phyloP scores from a whole-genome alignment of 2,329 filamentous ascomycete genomes.

The Rugonectria rugulosa region DNA sequence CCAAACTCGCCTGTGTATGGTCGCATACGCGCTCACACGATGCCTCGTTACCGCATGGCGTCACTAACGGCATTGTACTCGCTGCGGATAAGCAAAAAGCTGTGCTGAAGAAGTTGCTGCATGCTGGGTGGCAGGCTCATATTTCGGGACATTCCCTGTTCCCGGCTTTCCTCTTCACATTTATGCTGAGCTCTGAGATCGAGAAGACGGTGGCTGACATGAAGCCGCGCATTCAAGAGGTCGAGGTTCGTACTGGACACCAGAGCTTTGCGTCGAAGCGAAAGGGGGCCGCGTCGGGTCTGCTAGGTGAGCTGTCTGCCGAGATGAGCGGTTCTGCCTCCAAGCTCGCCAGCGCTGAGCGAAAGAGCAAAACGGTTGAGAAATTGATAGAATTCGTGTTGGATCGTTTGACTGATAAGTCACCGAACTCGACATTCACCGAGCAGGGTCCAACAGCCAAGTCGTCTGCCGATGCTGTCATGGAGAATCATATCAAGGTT shows the following conservation, averaged over 20 bases:
- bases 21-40: conserved; percentile 36
- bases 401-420: conserved; percentile 17
- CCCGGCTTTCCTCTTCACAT: conserved; percentile 43
- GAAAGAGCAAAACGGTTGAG: conserved; percentile 46
- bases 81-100: conserved; percentile 36
- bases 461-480: conserved; percentile 26
- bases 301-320: conserved; percentile 43
- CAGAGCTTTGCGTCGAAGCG: conserved; percentile 42
- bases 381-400: conserved; percentile 45
- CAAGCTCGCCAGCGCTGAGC: conserved; percentile 47
- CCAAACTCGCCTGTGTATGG: conserved; percentile 50
- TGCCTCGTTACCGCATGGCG: conserved; percentile 10
- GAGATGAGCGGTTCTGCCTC: conserved; percentile 45
- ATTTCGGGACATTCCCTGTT: conserved; percentile 45
- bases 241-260: conserved; percentile 48
- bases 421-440: neutral
- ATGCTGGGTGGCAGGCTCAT: conserved; percentile 38
- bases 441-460: neutral
- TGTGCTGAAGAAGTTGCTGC: conserved; percentile 35
- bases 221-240: conserved; percentile 41
- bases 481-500: conserved; percentile 40
- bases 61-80: conserved; percentile 45
- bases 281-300: conserved; percentile 38
- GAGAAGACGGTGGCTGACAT: conserved; percentile 43
- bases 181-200: conserved; percentile 46